Percentiles rank a stretch among this genome's conserved stretches.
Conservation (phyloP, 192 early-diverging fungal genomes). For the Coemansia sp. region DNA sequence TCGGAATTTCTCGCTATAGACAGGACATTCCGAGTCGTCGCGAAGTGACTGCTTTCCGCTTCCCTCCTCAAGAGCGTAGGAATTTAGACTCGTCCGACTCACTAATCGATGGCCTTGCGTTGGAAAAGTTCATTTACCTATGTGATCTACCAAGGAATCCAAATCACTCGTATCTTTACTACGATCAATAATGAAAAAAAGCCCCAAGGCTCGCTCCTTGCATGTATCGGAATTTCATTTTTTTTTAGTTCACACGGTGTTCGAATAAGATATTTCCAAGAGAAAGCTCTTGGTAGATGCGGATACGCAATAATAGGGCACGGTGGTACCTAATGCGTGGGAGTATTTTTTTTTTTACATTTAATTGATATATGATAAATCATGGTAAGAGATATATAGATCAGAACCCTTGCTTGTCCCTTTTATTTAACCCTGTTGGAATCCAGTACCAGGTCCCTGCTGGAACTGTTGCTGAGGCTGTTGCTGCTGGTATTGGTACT, state of each 20-base stretch:
- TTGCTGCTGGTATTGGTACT: slow-evolving; percentile 17
- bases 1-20: too few species aligned
- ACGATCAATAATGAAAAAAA: not conserved
- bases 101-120: not conserved
- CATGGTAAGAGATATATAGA: not conserved
- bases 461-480: slow-evolving; percentile 12
- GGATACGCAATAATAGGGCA: not conserved
- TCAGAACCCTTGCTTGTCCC: not conserved
- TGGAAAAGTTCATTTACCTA: not conserved
- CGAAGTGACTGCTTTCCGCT: not conserved
- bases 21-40: not conserved
- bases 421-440: not conserved
- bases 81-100: not conserved
- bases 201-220: too few species aligned
- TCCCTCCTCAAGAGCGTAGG: not conserved
- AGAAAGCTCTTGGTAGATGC: not conserved
- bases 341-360: not conserved
- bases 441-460: slow-evolving; percentile 4
- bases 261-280: not conserved
- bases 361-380: not conserved
- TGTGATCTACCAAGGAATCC: too few species aligned
- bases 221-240: not conserved
- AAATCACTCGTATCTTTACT: not conserved
- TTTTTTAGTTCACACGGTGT: not conserved
- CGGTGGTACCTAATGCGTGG: not conserved